These are phyloP conservation scores for Knoxdaviesia capensis DNA, from an alignment of 2,329 filamentous ascomycete genomes.

Conservation along the genomic window DNA sequence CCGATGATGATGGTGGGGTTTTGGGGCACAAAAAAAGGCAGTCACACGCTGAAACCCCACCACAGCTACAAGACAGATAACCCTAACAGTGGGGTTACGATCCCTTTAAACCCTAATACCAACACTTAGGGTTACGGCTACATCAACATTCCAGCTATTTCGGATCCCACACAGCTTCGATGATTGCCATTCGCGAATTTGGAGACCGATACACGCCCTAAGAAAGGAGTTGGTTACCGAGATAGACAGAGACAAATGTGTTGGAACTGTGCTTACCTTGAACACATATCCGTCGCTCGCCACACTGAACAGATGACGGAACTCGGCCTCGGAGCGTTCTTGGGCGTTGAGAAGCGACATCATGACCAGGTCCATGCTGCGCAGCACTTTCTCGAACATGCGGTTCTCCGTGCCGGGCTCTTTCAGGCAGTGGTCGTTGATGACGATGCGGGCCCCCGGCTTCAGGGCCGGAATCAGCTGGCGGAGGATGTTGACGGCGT, in stretches of 20 bases:
- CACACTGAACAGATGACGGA: conserved; percentile 20
- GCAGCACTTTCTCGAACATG: conserved; percentile 25
- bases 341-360: conserved; percentile 28
- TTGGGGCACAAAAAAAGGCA: too few relatives aligned
- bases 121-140: too few relatives aligned
- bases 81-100: too few relatives aligned
- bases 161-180: conserved; percentile 26
- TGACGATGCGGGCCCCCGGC: conserved; percentile 26
- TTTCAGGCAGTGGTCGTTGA: conserved; percentile 23
- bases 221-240: neutral
- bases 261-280: conserved; percentile 11
- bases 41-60: too few relatives aligned
- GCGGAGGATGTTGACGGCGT: conserved; percentile 25
- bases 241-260: neutral
- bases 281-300: conserved; percentile 23
- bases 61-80: too few relatives aligned
- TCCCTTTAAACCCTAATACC: too few relatives aligned
- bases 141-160: neutral
- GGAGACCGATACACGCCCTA: conserved; percentile 19
- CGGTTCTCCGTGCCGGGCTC: conserved; percentile 17
- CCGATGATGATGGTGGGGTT: too few relatives aligned
- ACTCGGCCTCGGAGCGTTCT: conserved; percentile 26
- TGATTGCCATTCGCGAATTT: conserved; percentile 24
- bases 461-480: conserved; percentile 33
- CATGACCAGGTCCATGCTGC: conserved; percentile 32